phyloP scores from a whole-genome alignment of 2,329 filamentous ascomycete genomes.

The Alternaria burnsii region DNA sequence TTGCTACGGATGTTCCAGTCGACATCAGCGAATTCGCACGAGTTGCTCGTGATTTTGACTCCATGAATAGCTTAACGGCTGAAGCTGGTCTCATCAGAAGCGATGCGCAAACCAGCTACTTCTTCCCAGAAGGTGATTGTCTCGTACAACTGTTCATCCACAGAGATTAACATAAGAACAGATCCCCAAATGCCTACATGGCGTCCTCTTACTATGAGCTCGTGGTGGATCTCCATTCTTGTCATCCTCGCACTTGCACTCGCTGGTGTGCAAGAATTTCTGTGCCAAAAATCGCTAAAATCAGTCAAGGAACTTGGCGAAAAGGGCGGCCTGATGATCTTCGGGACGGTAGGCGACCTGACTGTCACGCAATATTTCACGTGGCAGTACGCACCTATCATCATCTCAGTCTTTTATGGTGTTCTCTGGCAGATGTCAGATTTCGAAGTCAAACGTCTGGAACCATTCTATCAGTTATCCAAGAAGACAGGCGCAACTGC shows the following conservation, averaged over 20 bases:
- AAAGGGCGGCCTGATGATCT: constrained; percentile 40
- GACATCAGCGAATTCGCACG: constrained; percentile 55
- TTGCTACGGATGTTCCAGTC: constrained; percentile 51
- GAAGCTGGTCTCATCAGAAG: constrained; percentile 26
- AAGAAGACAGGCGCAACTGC: constrained; percentile 49
- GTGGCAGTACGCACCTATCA: constrained; percentile 54
- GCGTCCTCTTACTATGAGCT: constrained; percentile 52
- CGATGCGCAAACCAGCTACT: constrained; percentile 48
- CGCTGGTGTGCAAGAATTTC: constrained; percentile 48
- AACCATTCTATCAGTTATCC: constrained; percentile 58
- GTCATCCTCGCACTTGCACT: constrained; percentile 45
- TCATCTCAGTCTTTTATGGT: constrained; percentile 59
- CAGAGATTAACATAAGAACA: constrained; percentile 10
- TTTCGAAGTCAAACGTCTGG: constrained; percentile 61
- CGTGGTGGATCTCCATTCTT: constrained; percentile 47
- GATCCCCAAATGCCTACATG: constrained; percentile 53
- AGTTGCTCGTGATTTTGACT: constrained; percentile 43
- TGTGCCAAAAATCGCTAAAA: constrained; percentile 48
- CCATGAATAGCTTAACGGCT: constrained; percentile 36
- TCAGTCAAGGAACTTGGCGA: constrained; percentile 23
- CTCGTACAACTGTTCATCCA: neutral
- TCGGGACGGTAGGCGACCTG: constrained; percentile 41
- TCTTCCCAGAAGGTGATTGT: constrained; percentile 44
- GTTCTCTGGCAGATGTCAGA: constrained; percentile 61
- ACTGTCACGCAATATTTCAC: constrained; percentile 44